Evolutionary conservation across 768 basidiomycete species (phyloP).

Genomic region (Termitomyces sp.): DNA sequence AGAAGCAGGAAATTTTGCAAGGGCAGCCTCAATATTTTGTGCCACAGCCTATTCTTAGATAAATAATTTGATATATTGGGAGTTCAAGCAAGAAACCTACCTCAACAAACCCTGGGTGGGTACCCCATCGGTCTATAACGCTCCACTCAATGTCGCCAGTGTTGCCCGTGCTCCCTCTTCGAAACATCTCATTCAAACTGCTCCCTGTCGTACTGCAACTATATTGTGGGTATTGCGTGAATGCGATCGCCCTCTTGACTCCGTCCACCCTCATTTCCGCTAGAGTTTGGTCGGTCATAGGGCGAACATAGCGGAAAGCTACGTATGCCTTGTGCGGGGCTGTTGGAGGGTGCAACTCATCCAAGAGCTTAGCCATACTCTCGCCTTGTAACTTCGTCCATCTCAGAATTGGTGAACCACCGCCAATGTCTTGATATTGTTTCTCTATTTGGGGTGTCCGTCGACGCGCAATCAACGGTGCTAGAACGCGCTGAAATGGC

Average conservation of each 20-base stretch:
- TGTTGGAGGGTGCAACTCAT: conserved; percentile 90
- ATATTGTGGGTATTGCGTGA: conserved; percentile 99
- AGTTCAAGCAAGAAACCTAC: conserved; percentile 38
- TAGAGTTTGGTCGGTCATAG: conserved; percentile 81
- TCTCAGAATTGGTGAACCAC: conserved; percentile 91
- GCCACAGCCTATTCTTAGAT: conserved; percentile 69
- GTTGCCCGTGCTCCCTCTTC: conserved; percentile 58
- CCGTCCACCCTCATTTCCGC: conserved; percentile 86
- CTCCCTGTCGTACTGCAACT: conserved; percentile 98
- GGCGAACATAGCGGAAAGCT: conserved; percentile 91
- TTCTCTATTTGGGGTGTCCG: conserved; percentile 91
- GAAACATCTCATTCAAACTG: conserved; percentile 89
- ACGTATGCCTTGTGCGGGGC: conserved; percentile 97
- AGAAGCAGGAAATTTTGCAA: conserved; percentile 73
- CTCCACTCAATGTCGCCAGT: conserved; percentile 84
- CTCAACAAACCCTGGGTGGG: conserved; percentile 92
- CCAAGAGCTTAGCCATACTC: conserved; percentile 85
- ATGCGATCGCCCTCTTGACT: conserved; percentile 89
- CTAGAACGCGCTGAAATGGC: conserved; percentile 85
- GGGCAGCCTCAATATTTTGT: conserved; percentile 79
- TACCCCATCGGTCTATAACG: conserved; percentile 97
- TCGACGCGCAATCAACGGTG: conserved; percentile 84
- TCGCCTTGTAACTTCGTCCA: conserved; percentile 89
- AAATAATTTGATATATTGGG: conserved; percentile 1
- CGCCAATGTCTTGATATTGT: conserved; percentile 93